Conservation (phyloP, 2,329 filamentous ascomycete genomes). For the Arthrobotrys entomopaga region DNA sequence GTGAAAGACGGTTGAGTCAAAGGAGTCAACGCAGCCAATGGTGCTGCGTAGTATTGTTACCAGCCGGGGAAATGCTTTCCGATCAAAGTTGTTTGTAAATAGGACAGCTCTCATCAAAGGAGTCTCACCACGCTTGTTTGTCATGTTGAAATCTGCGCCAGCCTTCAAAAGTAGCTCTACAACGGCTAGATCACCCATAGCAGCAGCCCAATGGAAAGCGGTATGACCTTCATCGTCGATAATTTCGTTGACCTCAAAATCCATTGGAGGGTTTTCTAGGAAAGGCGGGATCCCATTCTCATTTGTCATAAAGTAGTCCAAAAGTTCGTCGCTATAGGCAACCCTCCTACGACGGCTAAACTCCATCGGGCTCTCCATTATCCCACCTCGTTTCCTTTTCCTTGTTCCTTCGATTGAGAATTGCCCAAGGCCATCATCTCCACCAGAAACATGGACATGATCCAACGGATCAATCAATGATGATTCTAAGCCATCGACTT, state of each 20-base stretch:
- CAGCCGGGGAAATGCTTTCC: conserved; percentile 85
- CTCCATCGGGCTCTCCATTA: conserved; percentile 67
- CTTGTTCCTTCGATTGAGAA: conserved; percentile 64
- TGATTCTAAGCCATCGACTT: conserved; percentile 49
- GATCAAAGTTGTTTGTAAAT: conserved; percentile 97
- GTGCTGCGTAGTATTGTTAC: conserved; percentile 85
- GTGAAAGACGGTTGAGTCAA: conserved; percentile 88
- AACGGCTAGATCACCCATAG: conserved; percentile 95
- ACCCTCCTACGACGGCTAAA: conserved; percentile 86
- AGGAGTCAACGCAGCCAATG: conserved; percentile 79
- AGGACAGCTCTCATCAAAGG: conserved; percentile 93
- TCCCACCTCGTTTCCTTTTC: conserved; percentile 82
- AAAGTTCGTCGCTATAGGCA: conserved; percentile 83
- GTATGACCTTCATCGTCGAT: conserved; percentile 94
- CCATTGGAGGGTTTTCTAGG: conserved; percentile 80
- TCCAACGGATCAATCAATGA: conserved; percentile 47
- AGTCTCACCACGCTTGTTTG: conserved; percentile 81
- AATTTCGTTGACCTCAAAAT: conserved; percentile 88
- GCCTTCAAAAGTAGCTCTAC: conserved; percentile 86
- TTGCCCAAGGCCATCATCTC: conserved; percentile 22
- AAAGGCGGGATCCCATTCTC: conserved; percentile 78
- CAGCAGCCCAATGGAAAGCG: conserved; percentile 94
- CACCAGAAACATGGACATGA: conserved; percentile 34
- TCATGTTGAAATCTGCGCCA: conserved; percentile 76
- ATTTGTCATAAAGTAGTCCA: conserved; percentile 94